A percentile compares a stretch with the other conserved stretches of the same genome.
Conservation (phyloP, 179 eudicot species). For the Nepenthes alata region DNA sequence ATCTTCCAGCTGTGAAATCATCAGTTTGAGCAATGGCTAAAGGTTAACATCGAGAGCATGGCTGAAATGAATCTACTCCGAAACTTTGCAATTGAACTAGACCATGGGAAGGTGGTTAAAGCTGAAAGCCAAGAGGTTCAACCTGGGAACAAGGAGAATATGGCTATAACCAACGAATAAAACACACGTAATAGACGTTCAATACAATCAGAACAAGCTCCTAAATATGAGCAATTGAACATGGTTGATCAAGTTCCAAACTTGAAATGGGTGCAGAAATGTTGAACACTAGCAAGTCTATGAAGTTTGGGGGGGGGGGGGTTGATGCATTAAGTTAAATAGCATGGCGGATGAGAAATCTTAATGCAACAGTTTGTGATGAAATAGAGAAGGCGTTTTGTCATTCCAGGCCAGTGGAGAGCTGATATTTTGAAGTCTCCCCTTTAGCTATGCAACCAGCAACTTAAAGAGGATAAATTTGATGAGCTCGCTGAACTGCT, state of each 20-base stretch:
- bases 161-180: constrained; percentile 6
- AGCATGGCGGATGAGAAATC: constrained; percentile 20
- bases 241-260: constrained; percentile 6
- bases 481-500: constrained; percentile 74
- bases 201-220: constrained; percentile 9
- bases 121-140: constrained; percentile 9
- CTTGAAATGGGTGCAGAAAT: constrained; percentile 15
- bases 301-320: constrained; percentile 16
- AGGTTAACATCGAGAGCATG: constrained; percentile 22
- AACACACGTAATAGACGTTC: constrained; percentile 13
- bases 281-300: constrained; percentile 8
- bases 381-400: constrained; percentile 26
- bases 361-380: constrained; percentile 19
- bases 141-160: constrained; percentile 6
- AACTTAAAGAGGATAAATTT: constrained; percentile 70
- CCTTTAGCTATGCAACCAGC: constrained; percentile 74
- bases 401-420: constrained; percentile 46
- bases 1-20: constrained; percentile 33
- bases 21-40: constrained; percentile 19
- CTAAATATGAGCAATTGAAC: constrained; percentile 11
- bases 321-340: constrained; percentile 16
- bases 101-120: constrained; percentile 6
- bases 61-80: constrained; percentile 8
- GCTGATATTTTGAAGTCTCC: constrained; percentile 90
- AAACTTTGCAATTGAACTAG: constrained; percentile 7